phyloP scores from a whole-genome alignment of 2,329 filamentous ascomycete genomes.

The Lecanoromycetidae sp. region DNA sequence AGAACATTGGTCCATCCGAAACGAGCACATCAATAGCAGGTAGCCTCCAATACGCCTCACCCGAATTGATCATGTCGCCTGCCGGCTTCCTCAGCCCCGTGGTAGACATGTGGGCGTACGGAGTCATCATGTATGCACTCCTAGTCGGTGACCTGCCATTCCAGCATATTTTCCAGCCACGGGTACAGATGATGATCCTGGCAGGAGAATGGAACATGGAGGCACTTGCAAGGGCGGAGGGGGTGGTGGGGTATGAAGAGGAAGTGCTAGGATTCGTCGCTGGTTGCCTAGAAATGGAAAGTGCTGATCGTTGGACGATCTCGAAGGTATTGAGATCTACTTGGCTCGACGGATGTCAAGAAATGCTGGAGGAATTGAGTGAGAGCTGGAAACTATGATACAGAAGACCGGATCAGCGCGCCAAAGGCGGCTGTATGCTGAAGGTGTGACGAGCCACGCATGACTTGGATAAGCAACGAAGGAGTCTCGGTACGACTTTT shows the following conservation, averaged over 20 bases:
- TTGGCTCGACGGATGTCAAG: slow-evolving; percentile 40
- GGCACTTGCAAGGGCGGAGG: slow-evolving; percentile 34
- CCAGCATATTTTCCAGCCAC: slow-evolving; percentile 46
- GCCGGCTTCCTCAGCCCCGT: slow-evolving; percentile 34
- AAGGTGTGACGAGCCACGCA: neutral
- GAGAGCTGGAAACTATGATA: slow-evolving; percentile 17
- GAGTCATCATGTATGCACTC: slow-evolving; percentile 50
- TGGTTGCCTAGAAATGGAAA: slow-evolving; percentile 48
- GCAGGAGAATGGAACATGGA: slow-evolving; percentile 47
- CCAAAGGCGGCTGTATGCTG: too few species aligned
- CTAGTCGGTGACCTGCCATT: slow-evolving; percentile 52
- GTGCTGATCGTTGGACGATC: slow-evolving; percentile 45
- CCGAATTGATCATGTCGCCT: slow-evolving; percentile 33
- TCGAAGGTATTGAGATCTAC: slow-evolving; percentile 41
- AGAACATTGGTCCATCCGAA: slow-evolving; percentile 43
- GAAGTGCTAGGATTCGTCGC: slow-evolving; percentile 45
- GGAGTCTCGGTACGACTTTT: neutral
- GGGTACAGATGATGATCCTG: slow-evolving; percentile 47
- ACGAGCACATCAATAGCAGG: slow-evolving; percentile 48
- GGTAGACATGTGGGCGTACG: slow-evolving; percentile 57
- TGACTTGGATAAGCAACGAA: neutral
- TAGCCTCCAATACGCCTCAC: slow-evolving; percentile 44
- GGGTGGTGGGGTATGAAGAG: slow-evolving; percentile 25
- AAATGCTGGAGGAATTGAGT: slow-evolving; percentile 23
- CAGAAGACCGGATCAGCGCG: too few species aligned